Evolutionary conservation across 257 asterid species (phyloP), one percentile per base, ranked within the genome.

Genomic region (Nicotiana paniculata): DNA sequence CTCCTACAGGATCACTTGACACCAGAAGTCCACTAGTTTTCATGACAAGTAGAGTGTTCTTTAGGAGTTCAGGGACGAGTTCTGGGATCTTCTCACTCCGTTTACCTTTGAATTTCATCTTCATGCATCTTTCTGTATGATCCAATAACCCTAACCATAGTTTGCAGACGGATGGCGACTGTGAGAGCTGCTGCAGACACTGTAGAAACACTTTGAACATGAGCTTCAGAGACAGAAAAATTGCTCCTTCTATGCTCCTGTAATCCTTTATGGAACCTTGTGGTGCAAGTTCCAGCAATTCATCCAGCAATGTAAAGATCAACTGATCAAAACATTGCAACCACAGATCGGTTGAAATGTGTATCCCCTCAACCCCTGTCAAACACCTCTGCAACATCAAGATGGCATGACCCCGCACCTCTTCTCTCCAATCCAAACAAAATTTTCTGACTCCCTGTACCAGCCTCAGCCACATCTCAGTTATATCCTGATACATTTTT

Each of bases 401-500:
- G 81, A 96, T 91, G 9, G 96, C 97, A 63, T 93, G 97, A 83
- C 90, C 91, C 55, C 99, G 86, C 62, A 94, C 97, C 85, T 90
- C 98, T 86, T 96, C 99, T 84, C 99, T 89, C 62, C 81, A 89
- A 85, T 96, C 99, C 13, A 89, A 54, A 58, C 98, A 92, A 11
- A 96, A 94, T 85, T 92, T 93, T 72, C 95, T 89, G 48, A 96
- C 85, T 61, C 95, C 97, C 83, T 92, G 98, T 6, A 93, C 87
- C 83, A 93, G 91, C 88, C 99, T 91, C 91, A 92, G 83, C 99
- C 99, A 96, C 99, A 96, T 96, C 79, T 96, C 98, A 39, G 92
- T 88, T 84, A 95, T 92, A 84, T 92, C 98, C 86, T 90, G 90
- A 53, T 93, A 91, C 93, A 95, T 86, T 85, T 92, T 92, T n/a